Base-by-base conservation (phyloP, 2,329 filamentous ascomycete genomes). In the Fusarium zealandicum region DNA sequence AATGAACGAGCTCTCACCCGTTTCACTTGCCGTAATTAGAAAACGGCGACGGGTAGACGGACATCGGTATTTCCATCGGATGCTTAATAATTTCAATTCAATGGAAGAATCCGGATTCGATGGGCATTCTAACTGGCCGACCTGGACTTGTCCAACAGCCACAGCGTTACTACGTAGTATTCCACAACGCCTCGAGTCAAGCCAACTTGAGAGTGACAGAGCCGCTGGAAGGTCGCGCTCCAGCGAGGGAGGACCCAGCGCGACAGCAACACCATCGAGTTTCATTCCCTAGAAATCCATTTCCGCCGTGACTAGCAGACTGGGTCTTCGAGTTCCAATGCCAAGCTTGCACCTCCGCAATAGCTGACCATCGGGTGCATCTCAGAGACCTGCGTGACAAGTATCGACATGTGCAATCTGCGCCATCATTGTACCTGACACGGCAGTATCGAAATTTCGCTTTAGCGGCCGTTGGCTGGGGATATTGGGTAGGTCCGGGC, bases 391-490 rank as follows among this genome's bases (percentile, higher is more conserved):
- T 67, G 45, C 52, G 20, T 32, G 42, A 33, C 40, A 63, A 49
- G 64, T 64, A 67, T 61, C 51, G 33, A 52, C 39, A 37, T 36
- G 51, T 58, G 59, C 54, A 64, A 39, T 37, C 35, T 33, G 54
- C 52, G 55, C 44, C 32, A 51, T 46, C 22, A 17, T 42, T 55
- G 54, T 63, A 65, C 65, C 53, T 64, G 38, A 41, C 35, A 45
- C 52, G 42, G 44, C 50, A 43, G 63, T 64, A 59, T 50, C 46
- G 37, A 50, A 49, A 61, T 58, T 51, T 58, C 50, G 30, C 41
- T 46, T 50, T 31, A 31, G 65, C 49, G 62, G 61, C 65, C 65
- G 65, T 68, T 68, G 59, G 50, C 57, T 44, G 37, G 61, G 57
- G 50, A 51, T 51, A 18, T 32, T 28, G 28, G 38, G 48, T 51